Evolutionary conservation across 768 basidiomycete species (phyloP).

Genomic region (Roridomyces roridus): DNA sequence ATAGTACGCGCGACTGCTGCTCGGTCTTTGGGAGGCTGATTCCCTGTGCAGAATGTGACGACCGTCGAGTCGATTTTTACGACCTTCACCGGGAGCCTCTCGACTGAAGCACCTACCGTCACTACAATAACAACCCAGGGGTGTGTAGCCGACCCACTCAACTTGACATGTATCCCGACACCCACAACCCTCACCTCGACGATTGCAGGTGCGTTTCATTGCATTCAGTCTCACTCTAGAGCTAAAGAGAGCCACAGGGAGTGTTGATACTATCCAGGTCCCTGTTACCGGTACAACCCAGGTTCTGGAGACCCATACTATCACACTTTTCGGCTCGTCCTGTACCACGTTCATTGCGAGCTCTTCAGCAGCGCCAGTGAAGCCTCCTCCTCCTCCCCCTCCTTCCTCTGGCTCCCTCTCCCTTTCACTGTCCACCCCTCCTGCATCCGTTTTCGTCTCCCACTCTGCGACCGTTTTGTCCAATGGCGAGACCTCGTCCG

Average conservation of each 20-base stretch:
- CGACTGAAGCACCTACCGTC: constrained; percentile 35
- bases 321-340: constrained; percentile 51
- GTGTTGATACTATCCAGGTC: constrained; percentile 39
- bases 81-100: constrained; percentile 41
- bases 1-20: constrained; percentile 30
- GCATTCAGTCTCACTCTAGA: not conserved
- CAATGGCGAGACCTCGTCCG: constrained; percentile 46
- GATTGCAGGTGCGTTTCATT: constrained; percentile 38
- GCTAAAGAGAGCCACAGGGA: constrained; percentile 18
- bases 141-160: constrained; percentile 38
- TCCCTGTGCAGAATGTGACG: constrained; percentile 28
- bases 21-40: not conserved
- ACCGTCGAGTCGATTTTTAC: constrained; percentile 42
- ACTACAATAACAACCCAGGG: constrained; percentile 38
- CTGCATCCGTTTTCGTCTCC: constrained; percentile 38
- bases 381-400: constrained; percentile 13
- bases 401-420: constrained; percentile 27
- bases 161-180: constrained; percentile 28
- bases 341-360: constrained; percentile 31
- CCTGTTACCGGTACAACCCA: constrained; percentile 46
- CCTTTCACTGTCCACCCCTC: constrained; percentile 34
- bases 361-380: constrained; percentile 12
- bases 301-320: constrained; percentile 36
- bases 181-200: constrained; percentile 37
- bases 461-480: constrained; percentile 42